Conservation (phyloP, 768 basidiomycete species). For the Solioccasus polychromus region DNA sequence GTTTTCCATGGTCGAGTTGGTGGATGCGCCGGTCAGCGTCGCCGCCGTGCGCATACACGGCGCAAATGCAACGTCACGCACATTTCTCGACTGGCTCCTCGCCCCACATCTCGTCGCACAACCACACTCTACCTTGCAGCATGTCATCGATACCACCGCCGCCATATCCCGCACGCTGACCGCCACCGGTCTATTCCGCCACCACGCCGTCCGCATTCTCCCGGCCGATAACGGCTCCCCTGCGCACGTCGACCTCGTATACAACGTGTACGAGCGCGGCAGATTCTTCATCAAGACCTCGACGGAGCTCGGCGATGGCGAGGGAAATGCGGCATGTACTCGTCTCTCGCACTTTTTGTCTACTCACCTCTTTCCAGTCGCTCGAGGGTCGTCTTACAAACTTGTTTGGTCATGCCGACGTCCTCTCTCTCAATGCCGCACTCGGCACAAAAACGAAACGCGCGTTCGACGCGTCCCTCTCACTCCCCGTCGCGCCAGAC, state of each 20-base stretch:
- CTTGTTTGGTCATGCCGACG: conserved; percentile 89
- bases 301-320: conserved; percentile 91
- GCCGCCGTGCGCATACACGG: conserved; percentile 82
- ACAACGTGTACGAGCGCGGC: conserved; percentile 73
- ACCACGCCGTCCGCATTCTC: conserved; percentile 64
- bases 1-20: conserved; percentile 22
- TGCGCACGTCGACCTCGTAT: conserved; percentile 76
- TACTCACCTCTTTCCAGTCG: conserved; percentile 43
- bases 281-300: conserved; percentile 75
- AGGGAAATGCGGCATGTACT: conserved; percentile 82
- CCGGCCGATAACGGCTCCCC: conserved; percentile 49
- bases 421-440: conserved; percentile 76
- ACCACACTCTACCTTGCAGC: conserved; percentile 44
- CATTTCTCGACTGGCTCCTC: conserved; percentile 80
- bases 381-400: conserved; percentile 82
- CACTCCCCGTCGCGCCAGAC: conserved; percentile 56
- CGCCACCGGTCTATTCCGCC: conserved; percentile 74
- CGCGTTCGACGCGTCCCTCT: conserved; percentile 70
- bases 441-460: conserved; percentile 85
- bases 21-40: conserved; percentile 64
- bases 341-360: not conserved
- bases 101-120: conserved; percentile 51
- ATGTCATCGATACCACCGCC: conserved; percentile 69
- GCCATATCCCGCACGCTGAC: conserved; percentile 62
- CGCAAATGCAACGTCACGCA: conserved; percentile 64